Base-by-base conservation (phyloP, 1,284 basidiomycete species). In the Fomitopsis palustris region DNA sequence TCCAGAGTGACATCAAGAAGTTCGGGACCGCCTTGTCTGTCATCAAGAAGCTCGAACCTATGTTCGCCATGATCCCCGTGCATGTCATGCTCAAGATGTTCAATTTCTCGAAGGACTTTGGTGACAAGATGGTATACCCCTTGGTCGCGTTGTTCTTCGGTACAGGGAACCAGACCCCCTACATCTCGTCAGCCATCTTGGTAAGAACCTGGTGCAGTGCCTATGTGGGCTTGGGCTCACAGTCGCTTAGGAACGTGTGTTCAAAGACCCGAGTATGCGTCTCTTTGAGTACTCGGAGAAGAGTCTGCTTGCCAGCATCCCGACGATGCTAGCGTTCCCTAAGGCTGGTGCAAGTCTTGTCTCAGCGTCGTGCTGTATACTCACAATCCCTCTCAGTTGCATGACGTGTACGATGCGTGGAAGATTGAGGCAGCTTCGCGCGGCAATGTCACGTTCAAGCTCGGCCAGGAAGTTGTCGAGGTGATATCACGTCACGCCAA, bases 141-240 rank as follows among this genome's bases (percentile, higher is more conserved):
- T 74, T 84, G 12, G 80, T 83, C 9, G 82, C 83, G 0, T 73
- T 86, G 38, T 85, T 85, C 70, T 84, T 79, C 64, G 83, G 81
- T 19, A 84, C 83, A n/a, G 82, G 83, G 1, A 85, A 85, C 63
- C 81, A 84, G 64, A 86, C 82, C 3, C 82, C 81, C 17, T 82
- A 81, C 65, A 78, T 86, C 51, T 81, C 81, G 0, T 78, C 75
- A n/a, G 80, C 81, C 19, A 85, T 84, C 37, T 69, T 85, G 33
- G 70, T 72, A 42, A 16, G 65, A 14, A 14, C 12, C n/a, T 14
- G 3, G 5, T 16, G 8, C 21, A 8, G 3, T 27, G 14, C 25
- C 8, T 21, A 14, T 38, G 29, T 14, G 45, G 6, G 19, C 31
- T 12, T 10, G 21, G 49, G 19, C 43, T 47, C 23, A 54, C 42